These are phyloP conservation scores for Candida bentonensis DNA, from an alignment of 805 yeast genomes.

Conservation along the genomic window DNA sequence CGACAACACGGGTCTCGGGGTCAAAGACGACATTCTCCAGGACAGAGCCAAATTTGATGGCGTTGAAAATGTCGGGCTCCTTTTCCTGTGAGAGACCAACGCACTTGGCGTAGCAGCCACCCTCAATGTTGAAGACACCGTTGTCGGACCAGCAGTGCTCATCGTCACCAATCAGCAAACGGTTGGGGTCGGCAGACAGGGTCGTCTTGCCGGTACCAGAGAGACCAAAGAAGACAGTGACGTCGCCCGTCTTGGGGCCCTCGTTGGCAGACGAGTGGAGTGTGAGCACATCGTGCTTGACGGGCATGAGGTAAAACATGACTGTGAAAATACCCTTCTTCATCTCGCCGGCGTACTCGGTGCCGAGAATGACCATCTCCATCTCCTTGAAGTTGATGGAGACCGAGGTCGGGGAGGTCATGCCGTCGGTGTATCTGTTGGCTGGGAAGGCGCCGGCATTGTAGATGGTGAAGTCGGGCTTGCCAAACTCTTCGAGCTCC, in stretches of 20 bases:
- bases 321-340: constrained; percentile 98
- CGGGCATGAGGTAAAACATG: constrained; percentile 97
- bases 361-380: constrained; percentile 98
- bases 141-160: constrained; percentile 99
- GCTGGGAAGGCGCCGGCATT: constrained; percentile 99
- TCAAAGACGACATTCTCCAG: constrained; percentile 88
- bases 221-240: constrained; percentile 88
- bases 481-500: constrained; percentile 81
- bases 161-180: constrained; percentile 92
- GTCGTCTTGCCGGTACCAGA: constrained; percentile 99
- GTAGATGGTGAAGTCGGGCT: constrained; percentile 96
- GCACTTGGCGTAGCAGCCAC: constrained; percentile 99
- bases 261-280: constrained; percentile 93
- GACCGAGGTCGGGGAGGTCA: constrained; percentile 92
- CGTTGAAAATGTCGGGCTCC: constrained; percentile 95
- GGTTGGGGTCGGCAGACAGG: constrained; percentile 87
- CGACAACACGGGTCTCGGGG: constrained; percentile 63
- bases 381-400: constrained; percentile 92
- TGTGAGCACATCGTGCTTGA: constrained; percentile 79
- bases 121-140: constrained; percentile 98
- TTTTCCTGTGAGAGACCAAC: constrained; percentile 76
- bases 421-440: constrained; percentile 87
- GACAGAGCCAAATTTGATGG: constrained; percentile 87
- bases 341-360: constrained; percentile 99
- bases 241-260: constrained; percentile 69